Evolutionary conservation across 2,329 filamentous ascomycete species (phyloP), one percentile per base, ranked within the genome.

Genomic region (Aulographum hederae): DNA sequence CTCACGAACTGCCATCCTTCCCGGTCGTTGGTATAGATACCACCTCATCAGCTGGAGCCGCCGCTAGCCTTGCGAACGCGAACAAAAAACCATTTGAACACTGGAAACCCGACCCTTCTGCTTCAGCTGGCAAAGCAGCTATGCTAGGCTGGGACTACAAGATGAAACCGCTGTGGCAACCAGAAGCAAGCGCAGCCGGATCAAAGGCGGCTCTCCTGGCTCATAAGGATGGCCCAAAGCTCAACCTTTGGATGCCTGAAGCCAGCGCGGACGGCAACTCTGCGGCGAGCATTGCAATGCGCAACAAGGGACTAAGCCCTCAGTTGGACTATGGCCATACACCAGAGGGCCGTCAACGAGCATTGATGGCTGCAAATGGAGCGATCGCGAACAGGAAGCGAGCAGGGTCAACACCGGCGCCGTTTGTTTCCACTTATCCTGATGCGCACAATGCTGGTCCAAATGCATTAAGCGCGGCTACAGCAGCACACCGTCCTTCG

Each of bases 301-400:
- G 61, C 39, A 65, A 61, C 28, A 62, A 64, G 33, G 51, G 50
- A 20, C 42, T 59, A 25, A 57, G 53, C 37, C 54, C 58, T 4
- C 52, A 59, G 34, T 45, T 56, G 18, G 59, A 61, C 43, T 55
- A 57, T 38, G 57, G 57, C 21, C 57, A 59, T 39, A 60, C 54
- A 14, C 53, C 52, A 6, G 52, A 73, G 17, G 64, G 66, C 28
- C 64, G 62, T 21, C 67, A 69, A 37, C 73, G 69, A 36, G 82
- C 82, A 2, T 60, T 86, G 29, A 58, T 69, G 21, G 82, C 82
- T 26, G 84, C 82, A 10, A 77, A 75, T 31, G 79, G 73, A 18
- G 81, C 81, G n/a, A 73, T 82, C 56, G n/a, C 69, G 18, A 61
- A 57, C 29, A 65, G 74, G 35, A 66, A 65, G 36, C 65, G 78